Base-by-base conservation (phyloP, 352 stramenopile species). In the Phytophthora litchii region DNA sequence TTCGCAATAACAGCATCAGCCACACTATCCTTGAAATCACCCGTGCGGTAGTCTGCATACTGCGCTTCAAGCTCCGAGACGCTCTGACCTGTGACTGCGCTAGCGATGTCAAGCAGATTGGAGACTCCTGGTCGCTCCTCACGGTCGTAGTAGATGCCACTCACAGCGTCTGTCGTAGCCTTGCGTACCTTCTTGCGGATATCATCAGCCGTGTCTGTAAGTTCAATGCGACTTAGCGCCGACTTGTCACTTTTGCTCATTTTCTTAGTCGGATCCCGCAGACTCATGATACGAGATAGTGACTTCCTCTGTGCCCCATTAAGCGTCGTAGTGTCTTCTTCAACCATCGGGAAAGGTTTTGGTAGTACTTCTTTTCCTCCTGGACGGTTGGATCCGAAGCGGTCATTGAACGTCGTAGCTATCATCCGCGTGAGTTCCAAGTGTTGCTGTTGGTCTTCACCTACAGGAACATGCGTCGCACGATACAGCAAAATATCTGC, bases 401-500 rank as follows among this genome's bases (percentile, higher is more conserved):
- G 78, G 55, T 98, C 88, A 70, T 99, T 99, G 70, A 99, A 99
- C 3, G 94, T 88, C 16, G 89, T 70, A 6, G 95, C 94, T 54
- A 99, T 97, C 83, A 99, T 97, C 8, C 97, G 86, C 20, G 96
- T 95, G n/a, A 99, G 86, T 74, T 99, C 98, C 58, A 99, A 78
- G 69, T 99, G 97, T 78, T 99, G 98, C 62, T 95, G 76, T 69
- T 99, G 95, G 71, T 98, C 98, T 59, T 99, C 97, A 12, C 98
- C 98, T 20, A 99, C 97, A 0, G 98, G 97, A 12, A 99, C 95
- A 65, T 98, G 94, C 5, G 86, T 96, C 1, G 98, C 92, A 52
- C 98, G 92, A 79, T 99, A 99, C 13, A 99, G 70, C 46, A 99
- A 75, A 58, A 99, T 99, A 72, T 99, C 98, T 3, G 97, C 94